These are phyloP conservation scores for Ajuga reptans DNA, from an alignment of 305 asterid species.

Conservation along the genomic window DNA sequence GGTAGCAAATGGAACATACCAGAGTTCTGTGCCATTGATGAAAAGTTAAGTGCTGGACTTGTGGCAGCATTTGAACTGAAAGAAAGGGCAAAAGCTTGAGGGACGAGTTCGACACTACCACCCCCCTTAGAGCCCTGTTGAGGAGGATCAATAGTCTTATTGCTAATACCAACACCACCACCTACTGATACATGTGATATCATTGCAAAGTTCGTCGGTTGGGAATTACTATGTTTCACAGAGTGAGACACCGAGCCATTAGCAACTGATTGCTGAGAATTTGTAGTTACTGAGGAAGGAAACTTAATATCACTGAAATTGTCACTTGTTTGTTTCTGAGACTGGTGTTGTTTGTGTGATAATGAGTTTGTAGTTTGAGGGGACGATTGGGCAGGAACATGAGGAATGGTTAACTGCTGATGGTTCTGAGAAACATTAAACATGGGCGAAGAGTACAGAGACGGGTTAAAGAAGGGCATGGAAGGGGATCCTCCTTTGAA, in stretches of 20 bases:
- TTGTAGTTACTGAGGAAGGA: constrained; percentile 8
- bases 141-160: constrained; percentile 22
- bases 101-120: constrained; percentile 22
- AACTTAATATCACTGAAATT: background rate
- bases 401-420: constrained; percentile 27
- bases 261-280: constrained; percentile 18
- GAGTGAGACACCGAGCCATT: constrained; percentile 16
- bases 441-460: constrained; percentile 31
- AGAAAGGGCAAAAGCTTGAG: constrained; percentile 31
- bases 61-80: constrained; percentile 32
- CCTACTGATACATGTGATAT: constrained; percentile 10
- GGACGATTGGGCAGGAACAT: constrained; percentile 20
- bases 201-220: constrained; percentile 26
- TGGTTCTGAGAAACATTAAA: constrained; percentile 29
- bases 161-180: constrained; percentile 17
- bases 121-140: constrained; percentile 29
- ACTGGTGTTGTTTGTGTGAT: constrained; percentile 27
- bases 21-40: constrained; percentile 29
- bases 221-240: constrained; percentile 20
- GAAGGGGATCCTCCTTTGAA: constrained; percentile 30
- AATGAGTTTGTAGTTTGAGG: constrained; percentile 26
- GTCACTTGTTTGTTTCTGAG: constrained; percentile 22
- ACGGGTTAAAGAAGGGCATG: constrained; percentile 30
- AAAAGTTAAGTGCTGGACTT: constrained; percentile 24
- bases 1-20: constrained; percentile 38